These are phyloP conservation scores for Pseudogymnoascus sp. DNA, from an alignment of 2,329 filamentous ascomycete genomes.

Conservation along the genomic window DNA sequence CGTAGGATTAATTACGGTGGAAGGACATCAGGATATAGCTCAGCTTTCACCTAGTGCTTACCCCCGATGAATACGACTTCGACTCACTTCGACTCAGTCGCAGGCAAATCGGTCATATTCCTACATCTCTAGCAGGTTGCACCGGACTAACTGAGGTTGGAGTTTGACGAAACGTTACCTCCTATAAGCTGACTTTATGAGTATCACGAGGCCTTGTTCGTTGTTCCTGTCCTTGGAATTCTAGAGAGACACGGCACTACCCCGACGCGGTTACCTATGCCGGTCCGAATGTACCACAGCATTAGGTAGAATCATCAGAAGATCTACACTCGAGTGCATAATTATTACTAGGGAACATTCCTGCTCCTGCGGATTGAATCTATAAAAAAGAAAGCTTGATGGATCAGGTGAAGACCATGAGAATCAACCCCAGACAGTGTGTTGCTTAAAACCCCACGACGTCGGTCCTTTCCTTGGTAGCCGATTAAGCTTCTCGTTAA, in stretches of 20 bases:
- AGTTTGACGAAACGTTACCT: background rate
- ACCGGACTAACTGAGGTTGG: background rate
- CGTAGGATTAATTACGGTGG: background rate
- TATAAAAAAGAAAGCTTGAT: constrained; percentile 10
- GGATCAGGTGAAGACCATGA: constrained; percentile 12
- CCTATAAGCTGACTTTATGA: background rate
- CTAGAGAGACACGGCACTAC: background rate
- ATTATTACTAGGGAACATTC: constrained; percentile 15
- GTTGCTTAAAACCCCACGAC: background rate
- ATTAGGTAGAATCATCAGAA: background rate
- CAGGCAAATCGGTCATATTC: background rate
- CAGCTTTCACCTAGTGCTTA: background rate
- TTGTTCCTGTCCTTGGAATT: background rate
- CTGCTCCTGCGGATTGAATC: background rate
- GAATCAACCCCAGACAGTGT: background rate
- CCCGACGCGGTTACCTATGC: background rate
- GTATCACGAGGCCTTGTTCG: background rate
- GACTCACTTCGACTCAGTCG: background rate
- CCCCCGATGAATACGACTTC: background rate
- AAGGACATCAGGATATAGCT: background rate
- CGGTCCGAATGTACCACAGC: background rate
- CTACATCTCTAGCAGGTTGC: background rate
- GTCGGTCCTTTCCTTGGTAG: constrained; percentile 2
- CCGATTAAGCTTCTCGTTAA: constrained; percentile 9
- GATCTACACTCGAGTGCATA: background rate